Conservation (phyloP, 805 yeast genomes). For the Wickerhamomyces kurtzmanii region DNA sequence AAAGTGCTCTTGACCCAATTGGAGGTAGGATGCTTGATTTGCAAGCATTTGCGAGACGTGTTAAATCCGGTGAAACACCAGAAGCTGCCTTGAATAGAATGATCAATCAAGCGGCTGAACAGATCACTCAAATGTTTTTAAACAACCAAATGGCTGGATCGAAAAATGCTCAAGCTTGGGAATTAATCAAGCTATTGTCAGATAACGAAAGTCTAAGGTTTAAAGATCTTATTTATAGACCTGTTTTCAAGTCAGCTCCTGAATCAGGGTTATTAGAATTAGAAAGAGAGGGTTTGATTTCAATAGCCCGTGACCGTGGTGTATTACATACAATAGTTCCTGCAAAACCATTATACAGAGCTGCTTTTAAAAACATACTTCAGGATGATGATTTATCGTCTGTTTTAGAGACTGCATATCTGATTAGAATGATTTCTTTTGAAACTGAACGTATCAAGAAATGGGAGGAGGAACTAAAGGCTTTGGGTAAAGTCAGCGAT, state of each 20-base stretch:
- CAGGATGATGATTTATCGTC: constrained; percentile 45
- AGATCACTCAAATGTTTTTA: constrained; percentile 71
- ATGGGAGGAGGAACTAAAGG: constrained; percentile 64
- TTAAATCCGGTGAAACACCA: constrained; percentile 82
- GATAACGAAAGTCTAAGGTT: constrained; percentile 33
- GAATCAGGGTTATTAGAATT: constrained; percentile 52
- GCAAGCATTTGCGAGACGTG: constrained; percentile 81
- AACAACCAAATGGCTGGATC: constrained; percentile 41
- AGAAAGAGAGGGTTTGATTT: constrained; percentile 71
- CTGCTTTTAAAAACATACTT: constrained; percentile 66
- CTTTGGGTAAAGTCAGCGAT: constrained; percentile 40
- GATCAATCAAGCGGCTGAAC: constrained; percentile 79
- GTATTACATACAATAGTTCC: constrained; percentile 55
- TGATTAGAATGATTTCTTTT: constrained; percentile 39
- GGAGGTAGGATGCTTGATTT: constrained; percentile 95
- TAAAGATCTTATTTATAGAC: constrained; percentile 42
- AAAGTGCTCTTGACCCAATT: constrained; percentile 54
- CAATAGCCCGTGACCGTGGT: constrained; percentile 71
- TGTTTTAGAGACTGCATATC: constrained; percentile 54
- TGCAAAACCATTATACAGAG: constrained; percentile 76
- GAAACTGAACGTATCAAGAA: constrained; percentile 55
- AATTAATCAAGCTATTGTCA: constrained; percentile 56
- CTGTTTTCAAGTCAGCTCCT: constrained; percentile 49
- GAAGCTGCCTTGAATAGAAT: constrained; percentile 67
- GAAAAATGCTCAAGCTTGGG: constrained; percentile 84